These are phyloP conservation scores for Boletellus ananas DNA, from an alignment of 768 basidiomycete genomes.

Conservation along the genomic window DNA sequence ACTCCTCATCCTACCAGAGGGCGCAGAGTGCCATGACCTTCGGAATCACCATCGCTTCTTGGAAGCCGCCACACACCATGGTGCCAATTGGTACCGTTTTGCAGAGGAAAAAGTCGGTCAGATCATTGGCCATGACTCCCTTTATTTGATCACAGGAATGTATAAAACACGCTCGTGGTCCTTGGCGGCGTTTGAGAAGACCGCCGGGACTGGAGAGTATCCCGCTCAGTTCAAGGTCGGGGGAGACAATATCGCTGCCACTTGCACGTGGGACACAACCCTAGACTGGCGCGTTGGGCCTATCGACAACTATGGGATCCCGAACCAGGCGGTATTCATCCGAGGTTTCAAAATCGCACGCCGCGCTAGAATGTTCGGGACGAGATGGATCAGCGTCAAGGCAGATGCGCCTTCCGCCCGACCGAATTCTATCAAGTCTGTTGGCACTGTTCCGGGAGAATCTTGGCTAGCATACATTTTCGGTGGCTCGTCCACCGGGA, in stretches of 20 bases:
- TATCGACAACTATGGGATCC: background rate
- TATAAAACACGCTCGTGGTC: conserved; percentile 24
- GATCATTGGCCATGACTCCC: conserved; percentile 20
- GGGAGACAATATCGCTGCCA: background rate
- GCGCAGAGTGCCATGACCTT: conserved; percentile 20
- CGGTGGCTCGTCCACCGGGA: background rate
- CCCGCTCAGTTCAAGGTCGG: conserved; percentile 7
- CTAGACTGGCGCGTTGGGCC: conserved; percentile 7
- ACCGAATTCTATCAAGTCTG: background rate
- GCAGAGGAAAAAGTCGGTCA: conserved; percentile 14
- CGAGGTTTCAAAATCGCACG: conserved; percentile 17
- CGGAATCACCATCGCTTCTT: conserved; percentile 16
- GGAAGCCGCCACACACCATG: conserved; percentile 19
- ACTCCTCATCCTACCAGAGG: conserved; percentile 30
- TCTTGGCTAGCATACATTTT: background rate
- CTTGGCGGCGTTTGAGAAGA: conserved; percentile 19
- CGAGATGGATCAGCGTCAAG: conserved; percentile 2
- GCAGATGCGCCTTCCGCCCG: background rate
- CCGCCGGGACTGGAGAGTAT: background rate
- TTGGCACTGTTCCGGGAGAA: background rate
- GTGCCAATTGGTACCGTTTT: conserved; percentile 27
- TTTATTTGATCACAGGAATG: conserved; percentile 26
- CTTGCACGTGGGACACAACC: conserved; percentile 8
- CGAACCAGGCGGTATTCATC: conserved; percentile 24
- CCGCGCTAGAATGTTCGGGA: background rate